phyloP scores from a whole-genome alignment of 2,329 filamentous ascomycete species.

The Eutypella sp. region DNA sequence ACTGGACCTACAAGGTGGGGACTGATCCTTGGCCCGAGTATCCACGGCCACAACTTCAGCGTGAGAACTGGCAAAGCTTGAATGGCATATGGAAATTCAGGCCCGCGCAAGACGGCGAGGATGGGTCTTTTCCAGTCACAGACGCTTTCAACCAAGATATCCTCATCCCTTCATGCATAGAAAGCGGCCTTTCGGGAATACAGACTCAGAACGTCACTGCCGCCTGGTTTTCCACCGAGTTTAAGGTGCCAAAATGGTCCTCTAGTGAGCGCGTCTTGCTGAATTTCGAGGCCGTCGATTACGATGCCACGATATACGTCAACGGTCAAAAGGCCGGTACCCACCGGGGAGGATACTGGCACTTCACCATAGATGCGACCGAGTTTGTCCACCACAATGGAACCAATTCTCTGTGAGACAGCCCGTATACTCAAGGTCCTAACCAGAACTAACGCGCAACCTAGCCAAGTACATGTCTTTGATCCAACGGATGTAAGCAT shows the following conservation, averaged over 20 bases:
- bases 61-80: constrained; percentile 49
- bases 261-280: constrained; percentile 39
- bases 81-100: constrained; percentile 56
- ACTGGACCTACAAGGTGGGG: constrained; percentile 49
- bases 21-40: constrained; percentile 53
- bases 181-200: constrained; percentile 45
- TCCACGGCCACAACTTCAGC: constrained; percentile 51
- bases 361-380: constrained; percentile 57
- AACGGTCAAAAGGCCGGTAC: constrained; percentile 48
- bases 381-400: constrained; percentile 34
- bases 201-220: constrained; percentile 35
- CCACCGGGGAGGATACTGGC: constrained; percentile 57
- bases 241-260: constrained; percentile 44
- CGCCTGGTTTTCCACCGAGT: constrained; percentile 48
- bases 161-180: constrained; percentile 38
- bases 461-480: constrained; percentile 57
- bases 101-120: constrained; percentile 22
- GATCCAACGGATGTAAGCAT: constrained; percentile 56
- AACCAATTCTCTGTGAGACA: constrained; percentile 50
- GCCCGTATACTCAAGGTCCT: background rate
- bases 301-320: constrained; percentile 52
- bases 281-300: constrained; percentile 57
- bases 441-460: background rate
- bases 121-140: constrained; percentile 11
- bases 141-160: constrained; percentile 33